Evolutionary conservation across 768 basidiomycete species (phyloP).

Genomic region (Udeniomyces megalosporus): DNA sequence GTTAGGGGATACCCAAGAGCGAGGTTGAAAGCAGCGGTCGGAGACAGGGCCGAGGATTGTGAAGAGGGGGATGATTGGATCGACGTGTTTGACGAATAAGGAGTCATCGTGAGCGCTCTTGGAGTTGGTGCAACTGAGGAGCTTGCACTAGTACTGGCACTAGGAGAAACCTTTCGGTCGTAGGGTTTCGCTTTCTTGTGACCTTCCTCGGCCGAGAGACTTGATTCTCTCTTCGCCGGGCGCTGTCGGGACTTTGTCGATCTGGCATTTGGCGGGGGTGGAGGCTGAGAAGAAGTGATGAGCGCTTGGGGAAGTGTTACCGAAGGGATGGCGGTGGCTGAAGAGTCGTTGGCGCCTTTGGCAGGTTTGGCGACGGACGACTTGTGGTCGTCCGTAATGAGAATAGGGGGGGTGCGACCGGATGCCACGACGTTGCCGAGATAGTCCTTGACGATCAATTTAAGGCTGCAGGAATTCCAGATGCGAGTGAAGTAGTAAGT

Average conservation of each 20-base stretch:
- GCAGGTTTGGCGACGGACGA: slow-evolving; percentile 32
- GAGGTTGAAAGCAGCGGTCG: too few species aligned
- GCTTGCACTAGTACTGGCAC: background rate
- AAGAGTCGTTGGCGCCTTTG: background rate
- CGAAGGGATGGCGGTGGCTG: background rate
- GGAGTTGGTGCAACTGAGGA: background rate
- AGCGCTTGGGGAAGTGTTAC: slow-evolving; percentile 3
- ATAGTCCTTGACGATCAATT: slow-evolving; percentile 68
- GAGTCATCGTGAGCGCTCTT: slow-evolving; percentile 6
- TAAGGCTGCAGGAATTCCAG: slow-evolving; percentile 39
- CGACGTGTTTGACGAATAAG: background rate
- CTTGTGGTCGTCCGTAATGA: slow-evolving; percentile 99
- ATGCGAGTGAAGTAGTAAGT: too few species aligned
- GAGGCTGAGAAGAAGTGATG: slow-evolving; percentile 14
- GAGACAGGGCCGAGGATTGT: too few species aligned
- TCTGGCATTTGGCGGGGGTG: background rate
- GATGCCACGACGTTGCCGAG: slow-evolving; percentile 62
- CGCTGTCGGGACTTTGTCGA: background rate
- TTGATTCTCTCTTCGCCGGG: background rate
- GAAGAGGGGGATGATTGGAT: background rate
- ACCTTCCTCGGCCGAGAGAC: slow-evolving; percentile 3
- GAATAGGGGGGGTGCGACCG: slow-evolving; percentile 73
- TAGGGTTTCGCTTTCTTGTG: slow-evolving; percentile 21
- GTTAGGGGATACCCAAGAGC: too few species aligned
- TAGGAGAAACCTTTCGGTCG: slow-evolving; percentile 18